Conservation (phyloP, 257 asterid genomes). For the Solanum lycopersicoides region DNA sequence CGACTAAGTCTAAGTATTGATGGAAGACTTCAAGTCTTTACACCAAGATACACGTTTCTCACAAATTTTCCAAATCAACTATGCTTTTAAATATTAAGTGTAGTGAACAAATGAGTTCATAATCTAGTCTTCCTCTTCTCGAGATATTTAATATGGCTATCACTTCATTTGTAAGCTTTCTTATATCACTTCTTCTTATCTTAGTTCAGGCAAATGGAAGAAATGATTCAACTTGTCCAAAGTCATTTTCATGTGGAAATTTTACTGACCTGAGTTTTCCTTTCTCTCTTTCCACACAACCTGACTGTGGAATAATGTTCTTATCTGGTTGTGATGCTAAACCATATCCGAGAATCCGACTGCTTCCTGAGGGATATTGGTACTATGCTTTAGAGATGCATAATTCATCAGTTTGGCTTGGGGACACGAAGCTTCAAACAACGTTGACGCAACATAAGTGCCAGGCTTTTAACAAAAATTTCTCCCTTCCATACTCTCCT, state of each 20-base stretch:
- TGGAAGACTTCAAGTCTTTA: background rate
- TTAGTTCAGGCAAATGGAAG: background rate
- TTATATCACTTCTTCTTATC: background rate
- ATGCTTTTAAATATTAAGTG: no score
- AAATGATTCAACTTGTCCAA: background rate
- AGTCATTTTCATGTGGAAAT: background rate
- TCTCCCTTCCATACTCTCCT: background rate
- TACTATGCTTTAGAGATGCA: background rate
- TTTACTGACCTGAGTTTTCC: background rate
- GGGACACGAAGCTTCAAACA: background rate
- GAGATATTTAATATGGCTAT: background rate
- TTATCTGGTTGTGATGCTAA: background rate
- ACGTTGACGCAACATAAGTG: background rate
- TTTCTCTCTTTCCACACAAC: background rate
- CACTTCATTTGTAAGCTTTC: background rate
- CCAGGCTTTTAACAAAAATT: background rate
- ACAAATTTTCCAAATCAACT: no score
- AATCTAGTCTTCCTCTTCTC: no score
- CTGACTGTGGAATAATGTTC: background rate
- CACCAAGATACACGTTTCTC: background rate
- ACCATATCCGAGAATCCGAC: background rate
- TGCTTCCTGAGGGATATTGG: background rate
- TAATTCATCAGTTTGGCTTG: background rate
- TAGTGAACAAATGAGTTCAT: no score
- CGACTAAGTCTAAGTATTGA: background rate